These are phyloP conservation scores for Melaleuca quinquenervia DNA, from an alignment of 345 rosid genomes.

Conservation along the genomic window DNA sequence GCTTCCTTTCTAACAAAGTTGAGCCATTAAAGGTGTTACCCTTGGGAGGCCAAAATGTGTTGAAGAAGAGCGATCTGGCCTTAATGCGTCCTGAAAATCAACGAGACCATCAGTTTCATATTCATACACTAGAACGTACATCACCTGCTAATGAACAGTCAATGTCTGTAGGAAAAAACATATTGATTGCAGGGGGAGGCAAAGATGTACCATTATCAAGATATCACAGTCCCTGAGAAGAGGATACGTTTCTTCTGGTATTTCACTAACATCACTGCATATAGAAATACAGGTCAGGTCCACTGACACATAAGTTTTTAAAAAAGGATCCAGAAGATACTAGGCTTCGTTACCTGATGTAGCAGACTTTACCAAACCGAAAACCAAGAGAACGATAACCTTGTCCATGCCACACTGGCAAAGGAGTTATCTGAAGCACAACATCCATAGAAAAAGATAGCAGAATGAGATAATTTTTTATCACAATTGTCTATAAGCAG, in stretches of 20 bases:
- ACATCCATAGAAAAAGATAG: background rate
- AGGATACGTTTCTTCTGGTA: constrained; percentile 89
- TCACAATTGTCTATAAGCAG: background rate
- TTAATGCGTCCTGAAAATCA: constrained; percentile 62
- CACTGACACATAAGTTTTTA: background rate
- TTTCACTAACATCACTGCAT: constrained; percentile 83
- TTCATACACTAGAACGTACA: background rate
- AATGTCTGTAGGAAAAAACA: background rate
- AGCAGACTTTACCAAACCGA: constrained; percentile 76
- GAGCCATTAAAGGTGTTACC: constrained; percentile 23
- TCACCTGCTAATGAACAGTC: background rate
- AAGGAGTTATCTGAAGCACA: constrained; percentile 58
- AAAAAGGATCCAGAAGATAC: background rate
- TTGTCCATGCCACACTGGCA: constrained; percentile 94
- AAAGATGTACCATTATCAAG: constrained; percentile 45
- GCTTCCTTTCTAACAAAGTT: background rate
- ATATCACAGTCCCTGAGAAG: constrained; percentile 57
- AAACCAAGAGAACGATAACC: constrained; percentile 85
- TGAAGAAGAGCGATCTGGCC: constrained; percentile 83
- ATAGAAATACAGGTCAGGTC: background rate
- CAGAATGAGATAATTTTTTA: background rate
- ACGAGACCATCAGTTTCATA: background rate
- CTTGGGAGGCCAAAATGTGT: constrained; percentile 92
- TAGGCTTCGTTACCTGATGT: constrained; percentile 48
- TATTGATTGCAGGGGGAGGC: background rate